These are phyloP conservation scores for Suaeda aralocaspica DNA, from an alignment of 148 eudicot species.

Conservation along the genomic window DNA sequence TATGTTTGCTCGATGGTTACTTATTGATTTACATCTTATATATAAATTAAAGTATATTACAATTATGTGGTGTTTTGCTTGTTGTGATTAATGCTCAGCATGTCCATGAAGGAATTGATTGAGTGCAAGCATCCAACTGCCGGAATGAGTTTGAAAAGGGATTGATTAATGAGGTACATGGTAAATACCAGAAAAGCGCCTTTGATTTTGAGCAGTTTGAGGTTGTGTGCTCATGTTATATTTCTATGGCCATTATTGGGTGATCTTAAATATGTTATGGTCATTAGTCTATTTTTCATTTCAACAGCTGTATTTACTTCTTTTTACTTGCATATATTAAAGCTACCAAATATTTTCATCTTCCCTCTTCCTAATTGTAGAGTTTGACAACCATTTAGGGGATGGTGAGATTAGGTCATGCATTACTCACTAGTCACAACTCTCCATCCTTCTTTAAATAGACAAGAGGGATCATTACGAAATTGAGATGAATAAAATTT, in stretches of 20 bases:
- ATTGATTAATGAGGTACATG: slow-evolving; percentile 67
- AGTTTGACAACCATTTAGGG: neutral
- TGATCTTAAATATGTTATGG: neutral
- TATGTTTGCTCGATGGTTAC: slow-evolving; percentile 5
- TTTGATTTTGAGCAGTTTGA: too few species aligned
- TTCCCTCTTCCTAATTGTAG: neutral
- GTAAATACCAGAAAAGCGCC: neutral
- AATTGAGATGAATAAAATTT: neutral
- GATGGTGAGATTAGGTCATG: neutral
- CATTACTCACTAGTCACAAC: neutral
- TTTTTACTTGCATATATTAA: too few species aligned
- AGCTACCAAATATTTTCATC: too few species aligned
- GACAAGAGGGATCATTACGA: neutral
- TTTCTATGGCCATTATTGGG: neutral
- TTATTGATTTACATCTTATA: neutral
- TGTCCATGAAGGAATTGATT: slow-evolving; percentile 80
- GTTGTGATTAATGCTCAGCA: slow-evolving; percentile 41
- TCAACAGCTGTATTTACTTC: too few species aligned
- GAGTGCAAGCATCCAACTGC: slow-evolving; percentile 91
- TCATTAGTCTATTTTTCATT: too few species aligned
- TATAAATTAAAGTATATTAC: too few species aligned
- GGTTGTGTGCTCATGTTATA: too few species aligned
- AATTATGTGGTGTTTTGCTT: slow-evolving; percentile 9
- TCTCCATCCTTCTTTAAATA: too few species aligned
- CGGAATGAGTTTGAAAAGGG: slow-evolving; percentile 94